These are phyloP conservation scores for Achlya hypogyna DNA, from an alignment of 352 stramenopile species.

Conservation along the genomic window DNA sequence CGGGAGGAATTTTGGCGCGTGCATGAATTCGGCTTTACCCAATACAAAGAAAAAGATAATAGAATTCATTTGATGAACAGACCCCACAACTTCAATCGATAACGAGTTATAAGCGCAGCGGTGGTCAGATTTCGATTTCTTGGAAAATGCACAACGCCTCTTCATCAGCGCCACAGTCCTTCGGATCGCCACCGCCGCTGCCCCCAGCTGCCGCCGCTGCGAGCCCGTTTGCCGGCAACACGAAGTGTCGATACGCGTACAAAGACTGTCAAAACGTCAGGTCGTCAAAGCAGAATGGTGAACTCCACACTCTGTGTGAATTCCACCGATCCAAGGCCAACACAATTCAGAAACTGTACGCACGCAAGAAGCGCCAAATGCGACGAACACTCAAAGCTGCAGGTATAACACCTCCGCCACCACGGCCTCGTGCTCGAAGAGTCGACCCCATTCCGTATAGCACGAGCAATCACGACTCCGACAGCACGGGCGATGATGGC, in stretches of 20 bases:
- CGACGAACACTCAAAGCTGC: not conserved
- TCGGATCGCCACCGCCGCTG: not conserved
- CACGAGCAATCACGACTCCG: not conserved
- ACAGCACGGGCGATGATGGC: not conserved
- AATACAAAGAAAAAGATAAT: conserved; percentile 5
- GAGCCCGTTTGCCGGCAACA: not conserved
- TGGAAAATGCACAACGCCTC: not conserved
- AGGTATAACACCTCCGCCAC: not conserved
- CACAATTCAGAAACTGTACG: conserved; percentile 12
- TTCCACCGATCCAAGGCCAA: conserved; percentile 13
- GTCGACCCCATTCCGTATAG: conserved; percentile 12
- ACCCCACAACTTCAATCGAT: not conserved
- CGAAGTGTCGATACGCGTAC: conserved; percentile 18
- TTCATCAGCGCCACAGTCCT: not conserved
- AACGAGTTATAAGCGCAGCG: not conserved
- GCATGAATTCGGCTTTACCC: not conserved
- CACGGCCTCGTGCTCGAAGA: not conserved
- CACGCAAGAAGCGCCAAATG: conserved; percentile 13
- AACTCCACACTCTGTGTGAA: conserved; percentile 20
- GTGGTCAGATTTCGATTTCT: not conserved
- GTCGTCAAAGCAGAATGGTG: conserved; percentile 18
- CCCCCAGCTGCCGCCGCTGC: not conserved
- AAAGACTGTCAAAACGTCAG: conserved; percentile 17
- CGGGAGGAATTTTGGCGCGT: not conserved
- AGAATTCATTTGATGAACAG: not conserved